Base-by-base conservation (phyloP, 345 rosid species). In the Alliaria petiolata region DNA sequence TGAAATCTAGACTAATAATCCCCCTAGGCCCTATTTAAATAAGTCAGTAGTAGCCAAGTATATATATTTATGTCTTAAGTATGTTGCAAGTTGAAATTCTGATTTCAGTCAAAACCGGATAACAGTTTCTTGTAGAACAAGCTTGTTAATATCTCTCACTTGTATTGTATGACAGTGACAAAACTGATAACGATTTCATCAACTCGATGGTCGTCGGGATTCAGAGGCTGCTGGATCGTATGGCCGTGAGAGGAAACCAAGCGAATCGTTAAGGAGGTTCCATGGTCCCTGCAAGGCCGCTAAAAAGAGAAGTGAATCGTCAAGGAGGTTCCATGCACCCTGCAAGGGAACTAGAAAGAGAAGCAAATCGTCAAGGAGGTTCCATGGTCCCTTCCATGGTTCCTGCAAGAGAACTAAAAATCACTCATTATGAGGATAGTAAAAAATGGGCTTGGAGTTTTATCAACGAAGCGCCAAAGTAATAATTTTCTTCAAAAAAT, bases 341-440 rank as follows among this genome's bases (percentile, higher is more conserved):
- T 33, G 36, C 36, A 33, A 33, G 36, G 7, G 9, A 33, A 33
- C 36, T 33, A 33, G 36, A 33, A 33, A 33, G 3, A 26, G 28
- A 26, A 46, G 5, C 5, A 11, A 50, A 36, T 5, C 30, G 7
- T 1, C 50, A 39, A 36, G 51, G 19, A 38, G 47, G 1, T 51
- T 51, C 87, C 2, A 68, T 85, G n/a, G 82, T 64, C 56, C 42
- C 84, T n/a, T n/a, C n/a, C n/a, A n/a, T n/a, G n/a, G 22, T 69
- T 59, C 46, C 84, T 38, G 55, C 84, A 50, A 81, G 81, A 19
- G 12, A 35, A 38, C 56, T 63, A 51, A 1, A 6, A 0, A 66
- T 51, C 11, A 9, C 38, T 15, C 70, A 66, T 39, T 25, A 0
- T n/a, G 70, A 51, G 0, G 3, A 25, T 15, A 28, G 26, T 51